Evolutionary conservation across 2,329 filamentous ascomycete genomes (phyloP).

Genomic region (Blumeriella jaapii): DNA sequence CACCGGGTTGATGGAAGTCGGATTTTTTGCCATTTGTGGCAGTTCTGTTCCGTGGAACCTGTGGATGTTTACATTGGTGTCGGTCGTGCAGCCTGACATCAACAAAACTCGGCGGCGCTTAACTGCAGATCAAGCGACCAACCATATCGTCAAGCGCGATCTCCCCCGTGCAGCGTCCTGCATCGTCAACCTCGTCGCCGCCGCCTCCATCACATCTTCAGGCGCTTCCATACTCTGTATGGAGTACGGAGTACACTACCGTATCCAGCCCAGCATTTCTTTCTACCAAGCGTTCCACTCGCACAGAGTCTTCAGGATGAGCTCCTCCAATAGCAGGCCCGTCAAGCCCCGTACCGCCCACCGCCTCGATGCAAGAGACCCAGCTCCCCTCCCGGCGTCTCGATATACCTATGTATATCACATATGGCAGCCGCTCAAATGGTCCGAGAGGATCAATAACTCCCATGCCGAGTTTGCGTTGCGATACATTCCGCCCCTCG

Average conservation of each 20-base stretch:
- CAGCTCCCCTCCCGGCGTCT: constrained; percentile 15
- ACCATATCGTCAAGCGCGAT: constrained; percentile 8
- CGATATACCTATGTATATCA: constrained; percentile 17
- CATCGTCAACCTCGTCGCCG: background rate
- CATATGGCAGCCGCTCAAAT: constrained; percentile 14
- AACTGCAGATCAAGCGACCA: constrained; percentile 9
- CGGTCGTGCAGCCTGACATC: too few species aligned
- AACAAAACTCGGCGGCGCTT: too few species aligned
- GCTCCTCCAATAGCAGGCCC: constrained; percentile 8
- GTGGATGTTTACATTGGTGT: too few species aligned
- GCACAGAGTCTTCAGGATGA: background rate
- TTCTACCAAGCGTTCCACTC: too few species aligned
- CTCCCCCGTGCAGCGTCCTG: background rate
- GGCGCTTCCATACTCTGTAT: constrained; percentile 18
- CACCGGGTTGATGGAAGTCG: too few species aligned
- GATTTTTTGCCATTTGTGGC: too few species aligned
- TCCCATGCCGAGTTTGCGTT: constrained; percentile 22
- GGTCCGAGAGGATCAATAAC: constrained; percentile 7
- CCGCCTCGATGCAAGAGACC: constrained; percentile 6
- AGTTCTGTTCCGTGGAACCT: too few species aligned
- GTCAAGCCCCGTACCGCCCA: constrained; percentile 8
- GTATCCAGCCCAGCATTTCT: too few species aligned
- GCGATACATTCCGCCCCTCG: constrained; percentile 22
- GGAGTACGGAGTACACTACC: too few species aligned
- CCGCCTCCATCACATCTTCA: constrained; percentile 11